Evolutionary conservation across 345 rosid genomes (phyloP).

Genomic region (Cardamine occulta): DNA sequence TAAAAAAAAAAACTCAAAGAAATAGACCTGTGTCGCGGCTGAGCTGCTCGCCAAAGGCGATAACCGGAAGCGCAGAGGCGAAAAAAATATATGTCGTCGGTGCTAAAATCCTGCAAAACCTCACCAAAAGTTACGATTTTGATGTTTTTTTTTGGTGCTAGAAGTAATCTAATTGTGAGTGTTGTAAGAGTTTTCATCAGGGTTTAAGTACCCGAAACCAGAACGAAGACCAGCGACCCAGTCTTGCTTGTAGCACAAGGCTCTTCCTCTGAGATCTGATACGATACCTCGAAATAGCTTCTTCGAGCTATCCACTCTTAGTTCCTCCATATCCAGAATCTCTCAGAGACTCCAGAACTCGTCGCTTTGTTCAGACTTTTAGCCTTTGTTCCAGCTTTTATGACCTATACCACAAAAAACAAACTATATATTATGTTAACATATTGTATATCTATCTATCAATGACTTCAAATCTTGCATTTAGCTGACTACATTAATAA

Average conservation of each 20-base stretch:
- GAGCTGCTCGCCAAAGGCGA: constrained; percentile 86
- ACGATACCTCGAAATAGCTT: constrained; percentile 58
- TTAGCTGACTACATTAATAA: background rate
- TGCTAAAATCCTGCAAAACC: constrained; percentile 65
- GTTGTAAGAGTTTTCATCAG: background rate
- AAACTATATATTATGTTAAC: constrained; percentile 2
- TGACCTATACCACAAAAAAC: constrained; percentile 5
- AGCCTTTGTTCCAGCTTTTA: constrained; percentile 7
- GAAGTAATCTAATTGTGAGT: background rate
- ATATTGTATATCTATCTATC: background rate
- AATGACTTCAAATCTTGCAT: constrained; percentile 16
- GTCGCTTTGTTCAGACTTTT: constrained; percentile 11
- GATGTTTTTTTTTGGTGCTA: background rate
- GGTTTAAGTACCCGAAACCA: constrained; percentile 52
- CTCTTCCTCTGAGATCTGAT: constrained; percentile 62
- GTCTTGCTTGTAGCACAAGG: constrained; percentile 67
- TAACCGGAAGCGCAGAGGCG: constrained; percentile 85
- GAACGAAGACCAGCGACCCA: constrained; percentile 63
- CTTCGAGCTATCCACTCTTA: constrained; percentile 51
- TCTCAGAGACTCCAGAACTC: constrained; percentile 2
- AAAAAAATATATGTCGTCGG: constrained; percentile 86
- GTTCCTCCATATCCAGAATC: constrained; percentile 28
- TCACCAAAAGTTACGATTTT: background rate
- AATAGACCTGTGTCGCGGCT: constrained; percentile 71
- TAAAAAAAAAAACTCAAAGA: background rate